A percentile compares a stretch with the other conserved stretches of the same genome.
These are phyloP conservation scores for Juncus inflexus DNA, from an alignment of 176 grass and related monocot species.

Conservation along the genomic window DNA sequence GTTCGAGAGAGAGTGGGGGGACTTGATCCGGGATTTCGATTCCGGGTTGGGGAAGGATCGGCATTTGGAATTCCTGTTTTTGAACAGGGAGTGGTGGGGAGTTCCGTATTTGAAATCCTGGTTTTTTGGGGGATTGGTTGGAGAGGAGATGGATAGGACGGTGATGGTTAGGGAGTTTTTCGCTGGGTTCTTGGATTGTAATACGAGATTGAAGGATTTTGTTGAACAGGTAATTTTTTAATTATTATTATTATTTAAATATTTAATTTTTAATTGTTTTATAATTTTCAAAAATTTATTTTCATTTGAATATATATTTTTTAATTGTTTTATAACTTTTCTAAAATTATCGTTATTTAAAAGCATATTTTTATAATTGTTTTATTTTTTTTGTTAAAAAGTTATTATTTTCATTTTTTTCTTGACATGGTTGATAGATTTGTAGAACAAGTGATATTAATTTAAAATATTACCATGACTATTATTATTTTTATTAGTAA, in stretches of 20 bases:
- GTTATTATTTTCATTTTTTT: no score
- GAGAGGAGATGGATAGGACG: not conserved
- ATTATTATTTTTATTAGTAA: no score
- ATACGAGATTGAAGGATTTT: slow-evolving; percentile 45
- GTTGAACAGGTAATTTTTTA: slow-evolving; percentile 41
- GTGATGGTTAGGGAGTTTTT: slow-evolving; percentile 38
- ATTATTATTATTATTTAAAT: no score
- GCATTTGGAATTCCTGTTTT: slow-evolving; percentile 32
- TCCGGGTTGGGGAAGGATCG: slow-evolving; percentile 41
- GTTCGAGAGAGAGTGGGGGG: slow-evolving; percentile 35
- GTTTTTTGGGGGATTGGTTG: slow-evolving; percentile 45
- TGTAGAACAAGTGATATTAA: slow-evolving; percentile 37
- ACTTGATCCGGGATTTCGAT: slow-evolving; percentile 44
- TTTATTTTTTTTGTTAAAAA: no score
- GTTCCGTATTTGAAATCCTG: slow-evolving; percentile 33
- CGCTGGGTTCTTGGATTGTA: slow-evolving; percentile 36
- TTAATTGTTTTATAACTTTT: no score
- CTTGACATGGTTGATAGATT: slow-evolving; percentile 31
- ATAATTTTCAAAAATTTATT: no score
- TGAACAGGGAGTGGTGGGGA: slow-evolving; percentile 34
- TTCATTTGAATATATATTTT: no score
- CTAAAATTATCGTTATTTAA: no score
- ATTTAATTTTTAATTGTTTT: no score
- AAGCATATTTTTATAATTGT: no score
- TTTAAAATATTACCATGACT: not conserved